Evolutionary conservation across 2,329 filamentous ascomycete genomes (phyloP).

Genomic region (Mycosphaerella sp.): DNA sequence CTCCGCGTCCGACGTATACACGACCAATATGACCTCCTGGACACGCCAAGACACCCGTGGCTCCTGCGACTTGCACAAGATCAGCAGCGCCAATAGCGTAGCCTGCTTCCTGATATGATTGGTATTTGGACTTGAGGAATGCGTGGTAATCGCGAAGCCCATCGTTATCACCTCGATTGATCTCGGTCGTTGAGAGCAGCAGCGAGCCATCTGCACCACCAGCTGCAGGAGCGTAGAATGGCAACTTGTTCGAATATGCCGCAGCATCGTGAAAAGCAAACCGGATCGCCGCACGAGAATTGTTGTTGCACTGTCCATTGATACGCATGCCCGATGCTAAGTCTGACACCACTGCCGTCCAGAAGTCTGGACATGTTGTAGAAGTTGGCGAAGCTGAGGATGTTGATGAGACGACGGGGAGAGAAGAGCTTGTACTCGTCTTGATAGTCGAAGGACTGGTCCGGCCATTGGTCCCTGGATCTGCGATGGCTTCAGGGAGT

Average conservation of each 20-base stretch:
- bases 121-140: slow-evolving; percentile 39
- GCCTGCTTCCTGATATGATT: slow-evolving; percentile 17
- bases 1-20: slow-evolving; percentile 47
- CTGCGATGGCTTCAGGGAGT: slow-evolving; percentile 8
- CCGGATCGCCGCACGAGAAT: slow-evolving; percentile 33
- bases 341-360: slow-evolving; percentile 29
- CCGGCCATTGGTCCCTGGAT: slow-evolving; percentile 10
- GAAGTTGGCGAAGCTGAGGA: slow-evolving; percentile 1
- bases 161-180: slow-evolving; percentile 37
- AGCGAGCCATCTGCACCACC: slow-evolving; percentile 41
- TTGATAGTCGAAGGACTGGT: not conserved
- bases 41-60: slow-evolving; percentile 46
- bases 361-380: slow-evolving; percentile 29
- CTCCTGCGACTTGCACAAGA: slow-evolving; percentile 47
- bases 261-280: slow-evolving; percentile 34
- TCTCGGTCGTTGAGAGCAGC: slow-evolving; percentile 35
- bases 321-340: slow-evolving; percentile 21
- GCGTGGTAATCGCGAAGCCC: slow-evolving; percentile 42
- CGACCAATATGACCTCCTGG: slow-evolving; percentile 49
- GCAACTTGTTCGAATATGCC: slow-evolving; percentile 20
- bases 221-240: slow-evolving; percentile 25
- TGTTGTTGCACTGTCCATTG: slow-evolving; percentile 30
- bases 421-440: slow-evolving; percentile 1
- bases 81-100: slow-evolving; percentile 47
- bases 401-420: not conserved